These are phyloP conservation scores for Hypoxylon sp. DNA, from an alignment of 2,329 filamentous ascomycete species.

Conservation along the genomic window DNA sequence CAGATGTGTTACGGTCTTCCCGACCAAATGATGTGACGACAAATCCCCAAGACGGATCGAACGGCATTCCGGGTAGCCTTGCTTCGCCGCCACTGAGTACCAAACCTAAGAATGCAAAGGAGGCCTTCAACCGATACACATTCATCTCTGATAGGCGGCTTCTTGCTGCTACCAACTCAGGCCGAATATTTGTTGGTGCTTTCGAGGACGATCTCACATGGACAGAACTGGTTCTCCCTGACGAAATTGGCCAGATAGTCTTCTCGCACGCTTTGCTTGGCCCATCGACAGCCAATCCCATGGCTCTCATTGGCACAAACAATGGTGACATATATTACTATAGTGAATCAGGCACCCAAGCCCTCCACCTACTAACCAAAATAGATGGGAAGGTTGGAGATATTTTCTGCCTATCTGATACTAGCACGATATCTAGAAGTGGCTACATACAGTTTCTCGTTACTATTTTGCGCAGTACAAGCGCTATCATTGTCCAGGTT, in stretches of 20 bases:
- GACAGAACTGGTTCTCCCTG: conserved; percentile 59
- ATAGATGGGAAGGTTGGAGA: conserved; percentile 67
- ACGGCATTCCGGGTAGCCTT: conserved; percentile 5
- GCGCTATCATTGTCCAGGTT: conserved; percentile 61
- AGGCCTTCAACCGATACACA: conserved; percentile 73
- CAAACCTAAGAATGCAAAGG: conserved; percentile 56
- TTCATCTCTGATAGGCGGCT: conserved; percentile 70
- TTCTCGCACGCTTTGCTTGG: conserved; percentile 65
- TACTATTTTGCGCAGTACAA: conserved; percentile 62
- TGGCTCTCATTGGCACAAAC: conserved; percentile 65
- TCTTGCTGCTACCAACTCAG: conserved; percentile 72
- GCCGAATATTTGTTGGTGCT: conserved; percentile 68
- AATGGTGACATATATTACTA: conserved; percentile 65
- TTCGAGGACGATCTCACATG: conserved; percentile 57
- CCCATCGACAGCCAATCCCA: conserved; percentile 55
- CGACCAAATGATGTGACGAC: conserved; percentile 18
- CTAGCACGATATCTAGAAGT: background rate
- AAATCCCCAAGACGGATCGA: conserved; percentile 46
- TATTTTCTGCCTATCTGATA: conserved; percentile 60
- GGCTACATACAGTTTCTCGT: conserved; percentile 58
- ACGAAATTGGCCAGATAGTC: conserved; percentile 57
- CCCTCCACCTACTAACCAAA: conserved; percentile 56
- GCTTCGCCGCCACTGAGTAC: conserved; percentile 26
- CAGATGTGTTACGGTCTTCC: conserved; percentile 43
- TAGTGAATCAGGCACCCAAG: conserved; percentile 45